These are phyloP conservation scores for Solanum lycopersicoides DNA, from an alignment of 257 asterid genomes.

Conservation along the genomic window DNA sequence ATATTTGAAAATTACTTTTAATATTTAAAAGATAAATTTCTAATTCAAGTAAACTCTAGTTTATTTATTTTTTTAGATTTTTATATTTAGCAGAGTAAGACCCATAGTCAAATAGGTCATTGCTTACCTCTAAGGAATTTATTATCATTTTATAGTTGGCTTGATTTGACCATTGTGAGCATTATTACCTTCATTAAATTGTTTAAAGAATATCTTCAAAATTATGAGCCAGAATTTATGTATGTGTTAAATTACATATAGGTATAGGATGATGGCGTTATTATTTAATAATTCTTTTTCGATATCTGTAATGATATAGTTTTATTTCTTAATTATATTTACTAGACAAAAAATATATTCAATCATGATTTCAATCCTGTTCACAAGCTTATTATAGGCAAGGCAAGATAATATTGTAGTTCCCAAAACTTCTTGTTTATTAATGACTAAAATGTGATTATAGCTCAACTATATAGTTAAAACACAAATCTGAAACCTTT, in stretches of 20 bases:
- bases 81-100: not conserved
- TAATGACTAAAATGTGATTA: not conserved
- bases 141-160: not conserved
- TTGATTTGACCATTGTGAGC: not conserved
- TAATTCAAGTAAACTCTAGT: too few species aligned
- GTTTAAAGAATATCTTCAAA: not conserved
- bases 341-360: not conserved
- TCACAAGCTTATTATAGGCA: not conserved
- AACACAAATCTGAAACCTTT: rapidly evolving
- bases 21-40: too few species aligned
- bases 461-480: rapidly evolving
- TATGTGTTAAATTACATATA: too few species aligned
- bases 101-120: not conserved
- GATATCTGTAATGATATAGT: too few species aligned
- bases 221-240: too few species aligned
- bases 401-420: not conserved
- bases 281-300: too few species aligned
- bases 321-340: not conserved
- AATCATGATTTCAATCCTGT: not conserved
- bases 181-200: not conserved
- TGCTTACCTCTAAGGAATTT: not conserved
- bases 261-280: too few species aligned
- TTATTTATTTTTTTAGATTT: too few species aligned
- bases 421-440: not conserved
- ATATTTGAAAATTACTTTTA: too few species aligned